phyloP scores from a whole-genome alignment of 2,329 filamentous ascomycete species.

The Xylariomycetidae sp. region DNA sequence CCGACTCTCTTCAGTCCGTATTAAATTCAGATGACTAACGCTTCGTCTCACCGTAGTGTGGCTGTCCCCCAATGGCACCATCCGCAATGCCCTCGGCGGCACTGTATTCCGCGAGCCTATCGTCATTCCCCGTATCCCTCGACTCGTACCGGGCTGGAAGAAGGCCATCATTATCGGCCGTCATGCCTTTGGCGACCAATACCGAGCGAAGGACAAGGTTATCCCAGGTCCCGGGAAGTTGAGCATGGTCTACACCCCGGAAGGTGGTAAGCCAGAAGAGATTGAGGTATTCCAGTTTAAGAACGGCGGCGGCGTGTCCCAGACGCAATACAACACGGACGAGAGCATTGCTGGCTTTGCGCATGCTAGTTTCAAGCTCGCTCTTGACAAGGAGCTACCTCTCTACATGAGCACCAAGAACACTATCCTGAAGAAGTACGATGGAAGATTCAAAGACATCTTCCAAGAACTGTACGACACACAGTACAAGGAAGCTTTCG shows the following conservation, averaged over 20 bases:
- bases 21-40: too few relatives aligned
- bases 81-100: conserved; percentile 72
- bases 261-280: conserved; percentile 73
- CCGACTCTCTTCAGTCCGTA: too few relatives aligned
- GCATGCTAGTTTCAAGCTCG: conserved; percentile 94
- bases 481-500: conserved; percentile 82
- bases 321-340: conserved; percentile 98
- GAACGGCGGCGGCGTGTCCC: conserved; percentile 78
- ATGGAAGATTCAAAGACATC: conserved; percentile 98
- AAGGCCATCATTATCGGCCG: conserved; percentile 98
- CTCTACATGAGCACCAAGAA: conserved; percentile 99
- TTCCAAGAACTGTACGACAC: conserved; percentile 95
- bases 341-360: conserved; percentile 94
- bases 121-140: conserved; percentile 87
- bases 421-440: conserved; percentile 98
- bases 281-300: conserved; percentile 91
- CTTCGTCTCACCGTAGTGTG: conserved; percentile 71
- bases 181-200: conserved; percentile 98
- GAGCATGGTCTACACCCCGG: conserved; percentile 90
- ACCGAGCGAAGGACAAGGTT: conserved; percentile 90
- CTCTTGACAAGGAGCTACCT: conserved; percentile 80
- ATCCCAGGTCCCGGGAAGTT: conserved; percentile 80
- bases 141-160: conserved; percentile 95
- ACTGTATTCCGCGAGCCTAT: conserved; percentile 99
- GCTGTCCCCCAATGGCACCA: conserved; percentile 94